Percentiles rank a stretch among this genome's conserved stretches.
Evolutionary conservation across 2,329 filamentous ascomycete species (phyloP).

Genomic region (Ophiostoma populinum): DNA sequence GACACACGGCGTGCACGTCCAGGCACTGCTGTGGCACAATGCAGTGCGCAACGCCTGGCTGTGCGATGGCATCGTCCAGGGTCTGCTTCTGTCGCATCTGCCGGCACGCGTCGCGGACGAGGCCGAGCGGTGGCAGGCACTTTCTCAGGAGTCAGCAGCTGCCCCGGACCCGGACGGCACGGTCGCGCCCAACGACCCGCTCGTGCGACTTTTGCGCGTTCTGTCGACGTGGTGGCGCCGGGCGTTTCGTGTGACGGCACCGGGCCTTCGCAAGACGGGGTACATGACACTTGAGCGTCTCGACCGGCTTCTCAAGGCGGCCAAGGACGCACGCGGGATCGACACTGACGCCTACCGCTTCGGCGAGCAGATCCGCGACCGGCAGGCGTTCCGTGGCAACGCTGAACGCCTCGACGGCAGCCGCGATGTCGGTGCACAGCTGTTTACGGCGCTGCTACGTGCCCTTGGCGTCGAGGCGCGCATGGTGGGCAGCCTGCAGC

Average conservation of each 20-base stretch:
- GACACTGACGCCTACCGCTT: slow-evolving; percentile 31
- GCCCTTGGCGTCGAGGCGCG: slow-evolving; percentile 68
- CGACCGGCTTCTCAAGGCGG: slow-evolving; percentile 52
- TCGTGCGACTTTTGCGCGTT: slow-evolving; percentile 57
- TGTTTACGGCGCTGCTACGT: slow-evolving; percentile 74
- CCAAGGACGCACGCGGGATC: slow-evolving; percentile 28
- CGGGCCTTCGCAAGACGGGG: slow-evolving; percentile 73
- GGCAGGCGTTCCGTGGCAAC: slow-evolving; percentile 49
- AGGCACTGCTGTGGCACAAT: slow-evolving; percentile 80
- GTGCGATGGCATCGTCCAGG: slow-evolving; percentile 59
- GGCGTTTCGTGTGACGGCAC: slow-evolving; percentile 57
- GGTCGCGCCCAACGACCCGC: slow-evolving; percentile 70
- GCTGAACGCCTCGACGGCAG: slow-evolving; percentile 63
- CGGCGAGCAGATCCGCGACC: slow-evolving; percentile 55
- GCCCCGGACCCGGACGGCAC: slow-evolving; percentile 37
- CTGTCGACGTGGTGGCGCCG: slow-evolving; percentile 82
- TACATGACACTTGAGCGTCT: slow-evolving; percentile 67
- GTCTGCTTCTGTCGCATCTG: slow-evolving; percentile 57
- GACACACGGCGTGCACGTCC: slow-evolving; percentile 80
- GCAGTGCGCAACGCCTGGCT: slow-evolving; percentile 70
- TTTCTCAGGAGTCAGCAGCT: too few relatives aligned
- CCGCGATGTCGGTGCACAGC: slow-evolving; percentile 70
- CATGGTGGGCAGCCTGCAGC: slow-evolving; percentile 71
- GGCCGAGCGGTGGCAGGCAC: slow-evolving; percentile 59
- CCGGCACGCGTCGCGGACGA: slow-evolving; percentile 52